These are phyloP conservation scores for Pelargonium cotyledonis DNA, from an alignment of 441 rosid species.

Conservation along the genomic window DNA sequence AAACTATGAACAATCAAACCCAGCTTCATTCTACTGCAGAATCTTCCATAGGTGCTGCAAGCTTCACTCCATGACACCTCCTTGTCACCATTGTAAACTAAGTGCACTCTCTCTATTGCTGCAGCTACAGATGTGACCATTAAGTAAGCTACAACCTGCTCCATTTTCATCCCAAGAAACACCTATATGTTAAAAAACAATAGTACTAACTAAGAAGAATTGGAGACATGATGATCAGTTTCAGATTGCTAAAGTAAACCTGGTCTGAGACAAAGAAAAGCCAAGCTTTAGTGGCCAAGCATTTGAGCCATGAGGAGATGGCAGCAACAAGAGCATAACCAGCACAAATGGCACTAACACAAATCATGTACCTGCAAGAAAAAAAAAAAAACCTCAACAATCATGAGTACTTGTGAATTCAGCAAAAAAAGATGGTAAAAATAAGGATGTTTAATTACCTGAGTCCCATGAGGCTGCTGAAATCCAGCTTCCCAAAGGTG, in stretches of 20 bases:
- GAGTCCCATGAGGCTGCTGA: constrained; percentile 56
- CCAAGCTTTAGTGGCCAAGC: constrained; percentile 60
- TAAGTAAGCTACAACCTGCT: constrained; percentile 69
- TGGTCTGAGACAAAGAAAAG: constrained; percentile 75
- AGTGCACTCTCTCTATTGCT: constrained; percentile 49
- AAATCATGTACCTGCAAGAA: constrained; percentile 57
- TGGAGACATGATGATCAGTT: background rate
- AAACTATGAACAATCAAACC: constrained; percentile 57
- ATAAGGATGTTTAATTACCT: constrained; percentile 31
- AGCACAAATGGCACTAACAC: constrained; percentile 50
- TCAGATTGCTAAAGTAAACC: constrained; percentile 29
- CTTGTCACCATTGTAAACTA: constrained; percentile 60
- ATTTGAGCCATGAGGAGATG: constrained; percentile 45
- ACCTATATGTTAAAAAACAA: background rate
- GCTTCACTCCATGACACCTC: constrained; percentile 81
- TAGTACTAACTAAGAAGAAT: background rate
- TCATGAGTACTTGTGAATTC: no score
- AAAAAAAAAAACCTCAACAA: no score
- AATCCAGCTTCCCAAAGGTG: constrained; percentile 51
- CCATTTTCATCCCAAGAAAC: background rate
- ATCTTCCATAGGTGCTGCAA: constrained; percentile 53
- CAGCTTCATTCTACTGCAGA: constrained; percentile 47
- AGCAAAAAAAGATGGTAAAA: background rate
- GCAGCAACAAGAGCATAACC: constrained; percentile 58
- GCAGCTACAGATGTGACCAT: constrained; percentile 75